Base-by-base conservation (phyloP, 768 basidiomycete genomes). In the Sistotremastrum suecicum region DNA sequence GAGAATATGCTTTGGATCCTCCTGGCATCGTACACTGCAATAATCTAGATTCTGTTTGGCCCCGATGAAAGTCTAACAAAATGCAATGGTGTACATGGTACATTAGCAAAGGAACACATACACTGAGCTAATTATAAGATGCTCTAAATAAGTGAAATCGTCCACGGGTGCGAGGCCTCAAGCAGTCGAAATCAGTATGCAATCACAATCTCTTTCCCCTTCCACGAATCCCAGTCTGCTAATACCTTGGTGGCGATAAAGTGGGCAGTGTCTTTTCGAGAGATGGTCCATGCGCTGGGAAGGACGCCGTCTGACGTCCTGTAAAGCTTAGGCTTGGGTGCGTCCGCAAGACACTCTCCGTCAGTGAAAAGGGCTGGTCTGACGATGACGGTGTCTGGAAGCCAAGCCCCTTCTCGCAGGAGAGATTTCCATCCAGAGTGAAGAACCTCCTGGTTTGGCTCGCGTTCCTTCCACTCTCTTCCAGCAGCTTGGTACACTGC, bases 191-290 rank as follows among this genome's bases (percentile, higher is more conserved):
- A 39, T 35, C 35, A 80, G 53, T 79, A 74, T 1, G 65, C 71
- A 34, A 81, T 61, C 42, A 58, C 64, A 4, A 76, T 61, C 11
- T 64, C 54, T 55, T 74, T 75, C 20, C 72, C 70, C 49, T 66
- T 59, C 64, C 65, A 78, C 43, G 74, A 63, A 5, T 66, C 55
- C 81, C 80, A 79, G 42, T 62, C 60, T 20, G 66, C 37, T 39
- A 63, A 36, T 12, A 69, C 52, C 0, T 59, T 65, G 41, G 79
- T 70, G 3, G 67, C 71, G 9, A 83, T 54, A 58, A 82, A 82
- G 61, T 82, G 77, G 0, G 73, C 76, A 2, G 78, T 75, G 54
- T 83, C 80, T 52, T 63, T 66, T 53, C 80, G 67, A 35, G 78
- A 77, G 3, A 83, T 55, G n/a, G 69, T 70, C 54, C 67, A 82